Evolutionary conservation across 78 protist genomes (phyloP).

Genomic region (Creolimax fragrantissima): DNA sequence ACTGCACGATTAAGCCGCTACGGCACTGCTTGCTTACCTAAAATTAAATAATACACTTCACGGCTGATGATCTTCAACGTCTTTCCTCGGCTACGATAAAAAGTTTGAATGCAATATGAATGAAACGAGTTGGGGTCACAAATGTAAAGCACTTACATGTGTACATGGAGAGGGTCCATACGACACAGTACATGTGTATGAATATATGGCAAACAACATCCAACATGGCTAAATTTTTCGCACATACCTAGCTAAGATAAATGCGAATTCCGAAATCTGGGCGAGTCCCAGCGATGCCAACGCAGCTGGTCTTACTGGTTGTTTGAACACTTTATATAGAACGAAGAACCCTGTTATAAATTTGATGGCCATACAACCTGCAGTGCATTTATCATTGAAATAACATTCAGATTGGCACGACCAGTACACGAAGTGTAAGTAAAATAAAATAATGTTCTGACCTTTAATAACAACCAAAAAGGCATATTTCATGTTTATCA

Average conservation of each 20-base stretch:
- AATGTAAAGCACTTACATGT: background rate
- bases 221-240: too few relatives aligned
- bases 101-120: background rate
- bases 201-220: too few relatives aligned
- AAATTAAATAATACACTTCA: background rate
- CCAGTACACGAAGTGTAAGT: too few relatives aligned
- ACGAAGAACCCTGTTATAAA: background rate
- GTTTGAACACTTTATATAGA: background rate
- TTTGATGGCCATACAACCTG: background rate
- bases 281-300: background rate
- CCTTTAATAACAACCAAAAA: too few relatives aligned
- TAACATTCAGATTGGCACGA: too few relatives aligned
- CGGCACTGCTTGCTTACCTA: background rate
- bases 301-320: background rate
- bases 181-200: too few relatives aligned
- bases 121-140: background rate
- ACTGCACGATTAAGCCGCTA: background rate
- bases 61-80: background rate
- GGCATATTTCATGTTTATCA: too few relatives aligned
- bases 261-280: constrained; percentile 34
- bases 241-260: constrained; percentile 16
- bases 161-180: too few relatives aligned
- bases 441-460: too few relatives aligned
- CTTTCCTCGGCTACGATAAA: background rate
- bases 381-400: too few relatives aligned